A percentile compares a stretch with the other conserved stretches of the same genome.
Conservation (phyloP, 2,329 filamentous ascomycete species). For the Beauveria pseudobassiana region DNA sequence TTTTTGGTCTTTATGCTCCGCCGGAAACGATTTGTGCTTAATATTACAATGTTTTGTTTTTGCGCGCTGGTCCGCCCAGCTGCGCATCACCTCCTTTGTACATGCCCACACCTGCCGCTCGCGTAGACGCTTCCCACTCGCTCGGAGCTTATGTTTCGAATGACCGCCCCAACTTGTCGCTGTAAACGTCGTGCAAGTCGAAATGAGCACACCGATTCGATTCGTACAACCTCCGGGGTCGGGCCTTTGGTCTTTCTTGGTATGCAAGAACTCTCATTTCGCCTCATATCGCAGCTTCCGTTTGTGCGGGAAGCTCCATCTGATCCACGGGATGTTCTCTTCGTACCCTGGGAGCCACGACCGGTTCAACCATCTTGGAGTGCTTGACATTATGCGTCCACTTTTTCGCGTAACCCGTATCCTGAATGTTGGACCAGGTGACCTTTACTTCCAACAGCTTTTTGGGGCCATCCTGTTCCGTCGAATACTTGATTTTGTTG, state of each 20-base stretch:
- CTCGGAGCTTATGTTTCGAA: background rate
- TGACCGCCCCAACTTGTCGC: too few relatives aligned
- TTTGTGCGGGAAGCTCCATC: constrained; percentile 4
- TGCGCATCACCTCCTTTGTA: constrained; percentile 2
- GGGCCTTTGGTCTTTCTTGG: background rate
- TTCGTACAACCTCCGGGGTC: background rate
- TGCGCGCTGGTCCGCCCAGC: constrained; percentile 7
- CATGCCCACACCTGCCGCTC: background rate
- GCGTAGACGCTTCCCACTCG: background rate
- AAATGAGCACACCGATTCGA: background rate
- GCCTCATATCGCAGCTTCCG: background rate
- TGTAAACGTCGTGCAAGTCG: background rate
- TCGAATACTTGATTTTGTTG: constrained; percentile 33
- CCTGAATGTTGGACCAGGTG: constrained; percentile 43
- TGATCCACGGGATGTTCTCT: background rate
- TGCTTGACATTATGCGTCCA: constrained; percentile 51
- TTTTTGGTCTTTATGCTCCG: background rate
- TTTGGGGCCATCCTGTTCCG: constrained; percentile 14
- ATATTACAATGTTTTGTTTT: constrained; percentile 7
- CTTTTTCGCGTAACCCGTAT: constrained; percentile 36
- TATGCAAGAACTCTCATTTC: background rate
- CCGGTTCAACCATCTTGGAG: constrained; percentile 23
- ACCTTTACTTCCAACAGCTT: constrained; percentile 36
- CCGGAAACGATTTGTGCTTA: background rate
- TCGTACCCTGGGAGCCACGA: background rate